Conservation (phyloP, 768 basidiomycete species). For the Termitomyces sp. region DNA sequence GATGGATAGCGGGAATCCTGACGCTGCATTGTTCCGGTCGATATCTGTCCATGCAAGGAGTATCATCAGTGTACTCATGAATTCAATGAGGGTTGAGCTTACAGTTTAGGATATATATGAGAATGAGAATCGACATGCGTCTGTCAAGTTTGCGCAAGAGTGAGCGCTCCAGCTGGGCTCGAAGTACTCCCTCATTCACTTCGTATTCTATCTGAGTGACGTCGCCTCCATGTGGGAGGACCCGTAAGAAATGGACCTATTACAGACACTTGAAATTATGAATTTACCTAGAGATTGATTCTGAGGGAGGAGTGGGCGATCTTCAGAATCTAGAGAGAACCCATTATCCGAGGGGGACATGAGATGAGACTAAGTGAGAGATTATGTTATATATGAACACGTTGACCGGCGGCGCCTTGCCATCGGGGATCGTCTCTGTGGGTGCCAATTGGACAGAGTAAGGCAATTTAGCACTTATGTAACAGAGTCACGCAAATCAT, state of each 20-base stretch:
- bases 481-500: not conserved
- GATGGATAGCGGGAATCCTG: not conserved
- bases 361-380: not conserved
- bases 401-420: not conserved
- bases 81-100: slow-evolving; percentile 17
- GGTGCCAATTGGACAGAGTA: not conserved
- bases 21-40: slow-evolving; percentile 68
- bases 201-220: not conserved
- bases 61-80: not conserved
- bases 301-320: slow-evolving; percentile 12
- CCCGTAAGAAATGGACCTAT: not conserved
- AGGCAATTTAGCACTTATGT: not conserved
- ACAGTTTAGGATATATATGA: slow-evolving; percentile 50
- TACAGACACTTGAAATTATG: not conserved
- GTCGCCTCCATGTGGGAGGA: not conserved
- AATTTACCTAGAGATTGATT: slow-evolving; percentile 1
- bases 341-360: slow-evolving; percentile 1
- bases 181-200: slow-evolving; percentile 38
- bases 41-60: slow-evolving; percentile 34
- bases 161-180: slow-evolving; percentile 44
- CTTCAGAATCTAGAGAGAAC: slow-evolving; percentile 1
- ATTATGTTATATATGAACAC: not conserved
- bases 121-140: slow-evolving; percentile 47
- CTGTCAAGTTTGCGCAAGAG: slow-evolving; percentile 52
- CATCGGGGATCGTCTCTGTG: not conserved